A percentile compares a stretch with the other conserved stretches of the same genome.
Conservation (phyloP, 202 grass and related monocot species). For the Setaria viridis region DNA sequence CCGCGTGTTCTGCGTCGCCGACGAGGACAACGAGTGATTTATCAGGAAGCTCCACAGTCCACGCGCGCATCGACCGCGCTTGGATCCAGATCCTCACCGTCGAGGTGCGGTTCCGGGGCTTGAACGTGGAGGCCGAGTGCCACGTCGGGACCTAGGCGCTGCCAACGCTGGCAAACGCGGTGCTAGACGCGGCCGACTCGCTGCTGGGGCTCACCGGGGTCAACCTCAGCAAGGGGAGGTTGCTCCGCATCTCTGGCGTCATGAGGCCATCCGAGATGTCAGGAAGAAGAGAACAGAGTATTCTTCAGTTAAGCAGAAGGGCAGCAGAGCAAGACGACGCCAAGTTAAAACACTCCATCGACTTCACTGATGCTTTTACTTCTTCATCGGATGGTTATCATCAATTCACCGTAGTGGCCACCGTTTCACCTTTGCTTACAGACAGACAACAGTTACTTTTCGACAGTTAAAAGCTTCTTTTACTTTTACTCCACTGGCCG, state of each 20-base stretch:
- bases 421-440: too few species aligned
- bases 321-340: too few species aligned
- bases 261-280: constrained; percentile 65
- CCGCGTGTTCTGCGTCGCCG: constrained; percentile 66
- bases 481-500: too few species aligned
- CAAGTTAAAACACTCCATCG: too few species aligned
- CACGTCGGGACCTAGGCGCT: constrained; percentile 63
- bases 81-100: constrained; percentile 63
- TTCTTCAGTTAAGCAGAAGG: too few species aligned
- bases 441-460: too few species aligned
- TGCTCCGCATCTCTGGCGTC: constrained; percentile 63
- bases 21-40: constrained; percentile 83
- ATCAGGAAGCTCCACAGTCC: constrained; percentile 61
- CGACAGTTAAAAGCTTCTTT: too few species aligned
- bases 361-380: too few species aligned
- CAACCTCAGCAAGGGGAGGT: constrained; percentile 50
- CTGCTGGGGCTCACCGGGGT: constrained; percentile 41
- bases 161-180: constrained; percentile 66
- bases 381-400: too few species aligned
- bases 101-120: constrained; percentile 61
- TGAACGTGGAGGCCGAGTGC: constrained; percentile 67
- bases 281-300: too few species aligned
- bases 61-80: constrained; percentile 64
- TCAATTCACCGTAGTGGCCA: too few species aligned
- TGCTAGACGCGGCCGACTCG: constrained; percentile 51